A percentile compares a stretch with the other conserved stretches of the same genome.
Conservation (phyloP, 768 basidiomycete genomes). For the Podaxis mareebaensis region DNA sequence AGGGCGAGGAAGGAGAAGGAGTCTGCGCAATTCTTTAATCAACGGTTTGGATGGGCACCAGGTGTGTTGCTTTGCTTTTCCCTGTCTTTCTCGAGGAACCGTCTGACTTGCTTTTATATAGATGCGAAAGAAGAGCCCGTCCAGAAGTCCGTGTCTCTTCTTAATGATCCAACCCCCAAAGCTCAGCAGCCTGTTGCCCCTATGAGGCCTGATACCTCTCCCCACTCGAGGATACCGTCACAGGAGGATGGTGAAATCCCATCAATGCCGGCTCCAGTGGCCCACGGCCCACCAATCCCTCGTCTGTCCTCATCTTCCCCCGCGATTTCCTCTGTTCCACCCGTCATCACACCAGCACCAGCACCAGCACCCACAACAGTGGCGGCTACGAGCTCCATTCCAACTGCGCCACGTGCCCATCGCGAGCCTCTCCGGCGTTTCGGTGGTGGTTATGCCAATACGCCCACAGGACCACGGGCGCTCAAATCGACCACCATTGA, state of each 20-base stretch:
- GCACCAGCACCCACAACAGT: neutral
- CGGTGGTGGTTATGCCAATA: neutral
- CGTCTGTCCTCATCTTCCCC: neutral
- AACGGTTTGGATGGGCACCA: no score
- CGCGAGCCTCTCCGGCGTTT: neutral
- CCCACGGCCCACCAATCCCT: no score
- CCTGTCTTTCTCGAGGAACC: no score
- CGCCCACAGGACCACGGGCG: constrained; percentile 1
- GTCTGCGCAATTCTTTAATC: no score
- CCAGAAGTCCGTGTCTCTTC: neutral
- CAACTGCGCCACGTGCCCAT: neutral
- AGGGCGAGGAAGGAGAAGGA: neutral
- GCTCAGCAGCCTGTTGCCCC: no score
- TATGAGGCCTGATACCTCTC: no score
- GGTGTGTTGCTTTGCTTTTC: no score
- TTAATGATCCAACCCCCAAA: constrained; percentile 19
- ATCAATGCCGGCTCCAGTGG: neutral
- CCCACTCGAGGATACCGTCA: constrained; percentile 25
- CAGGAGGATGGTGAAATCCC: constrained; percentile 57
- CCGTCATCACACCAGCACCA: neutral
- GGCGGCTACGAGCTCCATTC: neutral
- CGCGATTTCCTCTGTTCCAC: no score
- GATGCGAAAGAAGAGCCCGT: neutral
- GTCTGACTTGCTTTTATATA: no score
- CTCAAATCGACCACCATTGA: neutral